These are phyloP conservation scores for Phytophthora hybrid DNA, from an alignment of 352 stramenopile genomes.

Conservation along the genomic window DNA sequence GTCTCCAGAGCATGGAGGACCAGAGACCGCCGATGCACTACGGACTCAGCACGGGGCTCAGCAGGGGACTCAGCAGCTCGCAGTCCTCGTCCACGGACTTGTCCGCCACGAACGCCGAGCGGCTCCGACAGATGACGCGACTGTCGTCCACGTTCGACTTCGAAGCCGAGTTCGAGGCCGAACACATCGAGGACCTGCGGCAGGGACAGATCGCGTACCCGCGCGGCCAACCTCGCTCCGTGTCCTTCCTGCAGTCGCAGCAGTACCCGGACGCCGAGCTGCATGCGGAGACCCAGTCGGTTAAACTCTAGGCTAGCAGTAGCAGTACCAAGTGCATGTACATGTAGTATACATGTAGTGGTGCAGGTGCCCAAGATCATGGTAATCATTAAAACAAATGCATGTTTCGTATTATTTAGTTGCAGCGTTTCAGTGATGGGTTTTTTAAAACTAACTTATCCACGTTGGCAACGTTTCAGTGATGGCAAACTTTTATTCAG, in stretches of 20 bases:
- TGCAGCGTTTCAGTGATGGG: too few relatives aligned
- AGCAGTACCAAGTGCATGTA: too few relatives aligned
- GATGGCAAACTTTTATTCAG: too few relatives aligned
- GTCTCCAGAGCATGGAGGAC: conserved; percentile 38
- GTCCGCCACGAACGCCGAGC: conserved; percentile 24
- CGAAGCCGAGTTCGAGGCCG: conserved; percentile 61
- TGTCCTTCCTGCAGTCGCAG: conserved; percentile 79
- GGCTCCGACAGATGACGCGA: conserved; percentile 16
- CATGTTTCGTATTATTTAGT: conserved; percentile 20
- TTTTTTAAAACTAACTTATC: too few relatives aligned
- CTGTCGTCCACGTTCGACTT: conserved; percentile 66
- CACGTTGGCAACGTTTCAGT: too few relatives aligned
- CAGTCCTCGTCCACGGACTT: conserved; percentile 31
- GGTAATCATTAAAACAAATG: background rate
- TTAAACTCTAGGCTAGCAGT: conserved; percentile 50
- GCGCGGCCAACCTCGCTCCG: conserved; percentile 60
- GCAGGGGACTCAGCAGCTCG: conserved; percentile 44
- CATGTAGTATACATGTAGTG: too few relatives aligned
- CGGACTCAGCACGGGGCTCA: conserved; percentile 35
- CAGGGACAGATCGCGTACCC: conserved; percentile 63
- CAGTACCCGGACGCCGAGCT: conserved; percentile 77
- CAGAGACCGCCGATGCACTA: conserved; percentile 10
- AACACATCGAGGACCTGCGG: conserved; percentile 50
- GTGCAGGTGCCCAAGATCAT: too few relatives aligned
- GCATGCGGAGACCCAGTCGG: conserved; percentile 66